Evolutionary conservation across 805 yeast genomes (phyloP), one percentile per base, ranked within the genome.

Genomic region (Jamesozyma jinghongensis): DNA sequence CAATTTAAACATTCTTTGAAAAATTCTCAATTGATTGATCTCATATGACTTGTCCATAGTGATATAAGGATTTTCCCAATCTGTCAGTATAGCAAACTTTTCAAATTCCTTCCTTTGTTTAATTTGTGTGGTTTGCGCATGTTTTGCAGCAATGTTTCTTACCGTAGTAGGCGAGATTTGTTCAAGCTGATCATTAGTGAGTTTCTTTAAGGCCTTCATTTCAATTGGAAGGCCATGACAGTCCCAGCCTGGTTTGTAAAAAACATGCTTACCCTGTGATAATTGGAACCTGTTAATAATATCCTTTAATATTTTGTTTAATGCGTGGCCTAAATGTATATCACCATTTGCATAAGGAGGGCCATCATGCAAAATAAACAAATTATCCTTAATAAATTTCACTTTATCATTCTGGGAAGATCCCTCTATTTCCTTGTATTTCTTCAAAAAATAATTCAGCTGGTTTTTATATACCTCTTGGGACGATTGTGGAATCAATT

Each of bases 311-410:
- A 87, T 74, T 57, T 92, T 90, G 65, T 92, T 92, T 52, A 92
- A 63, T 0, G 97, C 85, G 63, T 92, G 99, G 41, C 97, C 86
- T 37, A 88, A 61, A 59, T 92, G 99, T 18, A 92, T 66, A 46
- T 81, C 86, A 3, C 97, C 98, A 57, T 92, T 92, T 11, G 98
- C 97, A 62, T 90, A 92, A 0, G 99, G 99, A 0, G 99, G 99
- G 0, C 99, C 99, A 63, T 92, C 99, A 51, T 88, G 97, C 1
- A 92, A 65, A 1, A 81, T 71, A 51, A 82, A 90, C 28, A 71
- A 47, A 16, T 74, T 62, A 2, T 67, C 63, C 19, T 47, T 42
- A 0, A 56, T 46, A 38, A 48, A 56, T n/a, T 47, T 40, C 32
- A 48, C 27, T 50, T 51, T 40, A 45, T 49, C 46, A 3, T 51